Conservation (phyloP, 2,329 filamentous ascomycete genomes). For the Macrophomina phaseolina region DNA sequence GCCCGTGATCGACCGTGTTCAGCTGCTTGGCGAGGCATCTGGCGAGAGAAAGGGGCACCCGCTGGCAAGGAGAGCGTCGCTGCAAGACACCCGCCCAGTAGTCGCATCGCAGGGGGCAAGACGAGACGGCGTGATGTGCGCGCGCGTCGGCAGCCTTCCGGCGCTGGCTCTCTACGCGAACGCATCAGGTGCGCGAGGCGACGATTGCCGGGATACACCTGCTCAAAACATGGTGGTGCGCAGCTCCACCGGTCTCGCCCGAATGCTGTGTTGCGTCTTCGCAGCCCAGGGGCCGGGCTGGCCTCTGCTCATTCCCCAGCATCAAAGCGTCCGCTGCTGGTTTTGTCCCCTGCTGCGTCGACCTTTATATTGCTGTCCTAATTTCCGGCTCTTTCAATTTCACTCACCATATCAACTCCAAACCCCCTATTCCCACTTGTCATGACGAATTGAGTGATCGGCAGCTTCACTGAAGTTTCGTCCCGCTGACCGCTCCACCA, state of each 20-base stretch:
- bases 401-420: not conserved
- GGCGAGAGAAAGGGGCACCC: not conserved
- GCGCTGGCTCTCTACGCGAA: not conserved
- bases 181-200: not conserved
- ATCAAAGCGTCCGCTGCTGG: not conserved
- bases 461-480: not conserved
- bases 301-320: not conserved
- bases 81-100: not conserved
- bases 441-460: not conserved
- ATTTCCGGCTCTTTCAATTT: not conserved
- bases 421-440: not conserved
- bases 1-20: not conserved
- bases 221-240: not conserved
- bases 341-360: not conserved
- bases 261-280: not conserved
- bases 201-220: not conserved
- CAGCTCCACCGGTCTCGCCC: constrained; percentile 1
- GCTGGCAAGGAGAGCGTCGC: not conserved
- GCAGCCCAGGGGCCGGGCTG: not conserved
- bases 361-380: not conserved
- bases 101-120: not conserved
- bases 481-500: not conserved
- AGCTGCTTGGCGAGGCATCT: not conserved
- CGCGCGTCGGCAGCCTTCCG: not conserved
- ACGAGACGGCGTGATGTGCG: not conserved